Base-by-base conservation (phyloP, 192 early-diverging fungal genomes). In the Chytriomyces sp. region DNA sequence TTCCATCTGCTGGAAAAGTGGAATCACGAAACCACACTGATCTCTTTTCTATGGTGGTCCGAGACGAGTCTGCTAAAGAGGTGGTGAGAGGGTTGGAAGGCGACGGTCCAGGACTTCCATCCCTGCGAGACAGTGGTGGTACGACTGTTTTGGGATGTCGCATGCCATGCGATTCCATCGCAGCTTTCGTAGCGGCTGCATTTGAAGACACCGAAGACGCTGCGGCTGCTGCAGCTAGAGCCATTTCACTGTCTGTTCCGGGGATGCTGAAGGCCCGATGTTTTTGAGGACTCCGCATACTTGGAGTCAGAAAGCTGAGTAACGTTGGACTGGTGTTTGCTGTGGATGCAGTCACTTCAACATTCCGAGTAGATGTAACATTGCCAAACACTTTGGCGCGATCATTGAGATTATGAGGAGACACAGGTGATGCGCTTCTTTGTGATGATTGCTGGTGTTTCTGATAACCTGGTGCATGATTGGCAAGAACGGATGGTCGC, bases 261-360 rank as follows among this genome's bases (percentile, higher is more conserved):
- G 69, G 69, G 26, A 71, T 71, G 44, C 69, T 71, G 69, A 71
- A 71, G 4, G 69, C 69, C n/a, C 69, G 69, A 45, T 71, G 69
- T 45, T 71, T 71, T 60, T 48, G 47, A 16, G 28, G 44, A 8
- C 10, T 28, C 18, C 50, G 47, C 13, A 18, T 18, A 18, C n/a
- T 47, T 8, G 69, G 69, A 8, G 57, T 71, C 8, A 71, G 47
- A 26, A 71, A 71, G 24, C 50, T 59, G 24, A 71, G 44, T 20
- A 71, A 59, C 3, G 69, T 26, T 6, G 35, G 35, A 13, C 16
- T 57, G 13, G 53, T 35, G 3, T 35, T 35, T 35, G 35, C 35
- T 35, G 35, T 35, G 4, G 35, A 35, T 35, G 35, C 35, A 35
- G 35, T 35, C 35, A 35, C 35, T 1, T 35, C 35, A 2, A 35